Evolutionary conservation across 306 rosid genomes (phyloP).

Genomic region (Malus orientalis): DNA sequence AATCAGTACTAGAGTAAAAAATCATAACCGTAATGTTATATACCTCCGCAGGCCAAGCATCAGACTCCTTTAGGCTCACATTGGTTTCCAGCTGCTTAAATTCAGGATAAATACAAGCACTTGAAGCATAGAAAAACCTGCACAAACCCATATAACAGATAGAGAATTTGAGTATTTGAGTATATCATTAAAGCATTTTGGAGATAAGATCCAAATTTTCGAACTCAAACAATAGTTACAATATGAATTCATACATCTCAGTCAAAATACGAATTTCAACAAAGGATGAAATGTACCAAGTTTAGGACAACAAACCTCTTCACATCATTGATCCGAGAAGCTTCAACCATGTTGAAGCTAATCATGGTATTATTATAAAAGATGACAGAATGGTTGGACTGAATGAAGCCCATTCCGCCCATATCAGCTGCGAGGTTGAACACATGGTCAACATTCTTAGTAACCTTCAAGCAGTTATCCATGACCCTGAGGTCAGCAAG

Average conservation of each 20-base stretch:
- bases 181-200: not conserved
- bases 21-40: constrained; percentile 15
- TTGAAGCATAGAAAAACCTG: constrained; percentile 96
- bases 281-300: not conserved
- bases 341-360: constrained; percentile 96
- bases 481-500: constrained; percentile 94
- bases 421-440: constrained; percentile 99
- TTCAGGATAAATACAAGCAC: constrained; percentile 98
- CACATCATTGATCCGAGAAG: constrained; percentile 72
- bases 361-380: constrained; percentile 97
- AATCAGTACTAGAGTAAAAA: constrained; percentile 4
- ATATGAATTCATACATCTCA: not conserved
- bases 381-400: constrained; percentile 95
- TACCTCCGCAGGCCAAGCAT: constrained; percentile 99
- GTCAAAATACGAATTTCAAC: not conserved
- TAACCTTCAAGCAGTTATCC: constrained; percentile 91
- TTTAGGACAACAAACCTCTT: constrained; percentile 54
- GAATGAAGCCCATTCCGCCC: constrained; percentile 99
- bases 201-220: not conserved
- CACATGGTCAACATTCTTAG: constrained; percentile 77
- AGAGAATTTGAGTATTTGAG: not conserved
- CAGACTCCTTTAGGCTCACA: constrained; percentile 97
- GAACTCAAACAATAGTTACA: not conserved
- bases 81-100: constrained; percentile 91
- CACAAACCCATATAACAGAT: not conserved